These are phyloP conservation scores for Cladophialophora exuberans DNA, from an alignment of 2,329 filamentous ascomycete species.

Conservation along the genomic window DNA sequence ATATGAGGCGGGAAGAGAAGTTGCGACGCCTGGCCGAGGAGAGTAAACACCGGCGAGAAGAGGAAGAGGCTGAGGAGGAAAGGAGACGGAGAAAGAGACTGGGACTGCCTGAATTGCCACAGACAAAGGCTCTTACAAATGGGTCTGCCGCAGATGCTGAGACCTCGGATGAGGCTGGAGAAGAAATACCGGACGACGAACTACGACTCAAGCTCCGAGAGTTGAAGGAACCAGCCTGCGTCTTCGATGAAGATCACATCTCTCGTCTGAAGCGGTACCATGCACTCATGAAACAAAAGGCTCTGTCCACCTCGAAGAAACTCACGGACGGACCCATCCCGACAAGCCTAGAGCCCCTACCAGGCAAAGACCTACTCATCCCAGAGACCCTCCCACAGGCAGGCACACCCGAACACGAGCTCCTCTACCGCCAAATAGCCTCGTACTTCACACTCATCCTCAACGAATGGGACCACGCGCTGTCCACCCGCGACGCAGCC, in stretches of 20 bases:
- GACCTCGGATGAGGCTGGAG: slow-evolving; percentile 48
- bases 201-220: slow-evolving; percentile 69
- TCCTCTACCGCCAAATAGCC: slow-evolving; percentile 83
- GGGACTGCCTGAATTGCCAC: slow-evolving; percentile 74
- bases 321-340: slow-evolving; percentile 77
- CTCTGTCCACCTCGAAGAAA: slow-evolving; percentile 32
- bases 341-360: slow-evolving; percentile 77
- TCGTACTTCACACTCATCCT: slow-evolving; percentile 98
- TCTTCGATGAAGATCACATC: slow-evolving; percentile 82
- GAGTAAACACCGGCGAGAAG: slow-evolving; percentile 68
- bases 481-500: slow-evolving; percentile 61
- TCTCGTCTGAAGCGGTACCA: slow-evolving; percentile 72
- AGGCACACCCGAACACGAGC: slow-evolving; percentile 67
- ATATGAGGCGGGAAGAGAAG: slow-evolving; percentile 77
- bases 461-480: slow-evolving; percentile 78
- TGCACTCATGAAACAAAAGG: slow-evolving; percentile 55
- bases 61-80: slow-evolving; percentile 75
- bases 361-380: slow-evolving; percentile 89
- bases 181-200: slow-evolving; percentile 55
- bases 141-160: slow-evolving; percentile 35
- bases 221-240: slow-evolving; percentile 69
- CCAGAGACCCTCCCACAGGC: slow-evolving; percentile 62
- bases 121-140: slow-evolving; percentile 37
- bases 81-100: slow-evolving; percentile 72
- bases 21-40: slow-evolving; percentile 79